Evolutionary conservation across 2,329 filamentous ascomycete species (phyloP), one percentile per base, ranked within the genome.

Genomic region (Bisporella sp.): DNA sequence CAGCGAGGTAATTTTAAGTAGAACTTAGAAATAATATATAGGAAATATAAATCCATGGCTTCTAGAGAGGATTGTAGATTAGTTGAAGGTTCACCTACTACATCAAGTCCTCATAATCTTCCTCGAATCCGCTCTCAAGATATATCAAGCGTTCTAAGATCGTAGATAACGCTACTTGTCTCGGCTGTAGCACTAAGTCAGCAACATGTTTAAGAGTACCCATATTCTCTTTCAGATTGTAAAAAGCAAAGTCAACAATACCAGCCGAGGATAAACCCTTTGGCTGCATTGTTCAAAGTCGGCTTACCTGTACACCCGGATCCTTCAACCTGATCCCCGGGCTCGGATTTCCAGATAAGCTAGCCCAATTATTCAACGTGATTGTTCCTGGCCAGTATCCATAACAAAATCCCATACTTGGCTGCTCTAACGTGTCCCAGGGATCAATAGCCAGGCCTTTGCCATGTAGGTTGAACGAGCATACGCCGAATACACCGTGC

Each of bases 361-460:
- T 74, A 9, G 79, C 77, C 78, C 84, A 89, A 55, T 82, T 78
- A 58, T 86, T 88, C 46, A 90, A 69, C 0, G 85, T 88, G 47
- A 86, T 78, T 1, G 85, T 89, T 5, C 86, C 86, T 0, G 84
- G 80, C 28, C 78, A 73, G 46, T 72, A 71, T 9, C 86, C 86
- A 64, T 81, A 85, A 56, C 76, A 78, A 63, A 85, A 87, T 1
- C 81, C 75, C 66, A 82, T 81, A 63, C 83, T 87, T 4, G 86
- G 86, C 60, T 89, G 84, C 62, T 90, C 86, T 30, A 89, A 71
- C 1, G 85, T 84, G 54, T 85, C 78, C 85, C 82, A 89, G 2
- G 82, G 84, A 47, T 58, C 30, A 31, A 40, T 45, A 29, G 61
- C 57, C 5, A 41, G 44, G 5, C 54, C 58, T 2, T 6, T 11